These are phyloP conservation scores for Cryphonectria japonica DNA, from an alignment of 2,329 filamentous ascomycete genomes.

Conservation along the genomic window DNA sequence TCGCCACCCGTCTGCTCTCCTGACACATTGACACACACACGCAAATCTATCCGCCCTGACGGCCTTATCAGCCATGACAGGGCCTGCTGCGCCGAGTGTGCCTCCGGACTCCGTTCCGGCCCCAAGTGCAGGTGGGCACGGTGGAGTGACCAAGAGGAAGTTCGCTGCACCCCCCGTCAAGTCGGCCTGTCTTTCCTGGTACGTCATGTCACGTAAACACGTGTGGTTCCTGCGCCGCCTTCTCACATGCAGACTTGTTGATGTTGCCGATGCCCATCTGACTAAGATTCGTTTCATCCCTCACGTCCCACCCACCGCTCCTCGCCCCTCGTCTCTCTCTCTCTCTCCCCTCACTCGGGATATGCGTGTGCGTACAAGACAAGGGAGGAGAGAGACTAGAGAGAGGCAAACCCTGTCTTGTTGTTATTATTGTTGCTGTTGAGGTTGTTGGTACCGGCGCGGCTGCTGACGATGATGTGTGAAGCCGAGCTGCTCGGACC, in stretches of 20 bases:
- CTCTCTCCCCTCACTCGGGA: not conserved
- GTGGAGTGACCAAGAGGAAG: constrained; percentile 40
- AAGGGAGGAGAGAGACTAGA: not conserved
- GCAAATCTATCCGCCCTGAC: not conserved
- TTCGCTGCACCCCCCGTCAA: constrained; percentile 54
- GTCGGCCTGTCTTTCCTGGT: constrained; percentile 55
- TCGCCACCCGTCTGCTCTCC: not conserved
- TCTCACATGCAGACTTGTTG: not conserved
- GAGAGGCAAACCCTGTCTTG: not conserved
- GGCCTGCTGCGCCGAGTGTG: constrained; percentile 25
- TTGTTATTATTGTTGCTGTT: not conserved
- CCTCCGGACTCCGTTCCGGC: constrained; percentile 6
- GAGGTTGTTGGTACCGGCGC: constrained; percentile 18
- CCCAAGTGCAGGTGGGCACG: not conserved
- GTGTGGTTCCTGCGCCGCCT: constrained; percentile 17
- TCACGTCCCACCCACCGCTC: not conserved
- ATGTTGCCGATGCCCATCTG: not conserved
- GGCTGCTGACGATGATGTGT: constrained; percentile 22
- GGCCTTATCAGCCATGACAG: constrained; percentile 27
- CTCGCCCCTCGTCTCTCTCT: not conserved
- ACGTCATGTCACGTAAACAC: constrained; percentile 34
- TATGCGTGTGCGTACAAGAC: not conserved
- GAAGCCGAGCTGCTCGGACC: constrained; percentile 49
- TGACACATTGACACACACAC: not conserved
- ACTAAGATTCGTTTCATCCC: not conserved